Conservation (phyloP, 345 rosid genomes). For the Conringia planisiliqua region DNA sequence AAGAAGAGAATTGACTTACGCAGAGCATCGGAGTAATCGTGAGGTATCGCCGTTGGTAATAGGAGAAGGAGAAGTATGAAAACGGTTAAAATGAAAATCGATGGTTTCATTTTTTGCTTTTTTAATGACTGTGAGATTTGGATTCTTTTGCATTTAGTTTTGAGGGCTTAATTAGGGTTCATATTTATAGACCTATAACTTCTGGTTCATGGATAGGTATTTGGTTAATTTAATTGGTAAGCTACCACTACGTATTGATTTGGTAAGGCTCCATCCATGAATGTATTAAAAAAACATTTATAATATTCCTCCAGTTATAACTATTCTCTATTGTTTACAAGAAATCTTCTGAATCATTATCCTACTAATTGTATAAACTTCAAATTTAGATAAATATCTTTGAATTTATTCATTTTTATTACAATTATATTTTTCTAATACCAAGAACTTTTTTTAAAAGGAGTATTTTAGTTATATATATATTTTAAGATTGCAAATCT, state of each 20-base stretch:
- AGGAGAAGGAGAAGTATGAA: not conserved
- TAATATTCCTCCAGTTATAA: not conserved
- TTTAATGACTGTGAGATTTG: not conserved
- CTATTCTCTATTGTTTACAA: not conserved
- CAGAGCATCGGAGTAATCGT: constrained; percentile 70
- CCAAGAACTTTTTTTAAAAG: not conserved
- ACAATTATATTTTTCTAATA: not conserved
- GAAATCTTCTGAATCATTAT: not conserved
- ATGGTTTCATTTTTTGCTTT: not conserved
- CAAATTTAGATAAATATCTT: not conserved
- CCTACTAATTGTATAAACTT: not conserved
- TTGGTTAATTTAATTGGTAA: constrained; percentile 8
- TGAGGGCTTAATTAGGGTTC: not conserved
- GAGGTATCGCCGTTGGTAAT: constrained; percentile 32
- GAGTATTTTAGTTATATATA: not conserved
- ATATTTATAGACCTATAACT: constrained; percentile 8
- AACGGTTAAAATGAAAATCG: not conserved
- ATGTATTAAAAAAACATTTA: not conserved
- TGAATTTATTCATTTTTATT: not conserved
- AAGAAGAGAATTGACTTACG: constrained; percentile 88
- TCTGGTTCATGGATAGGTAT: constrained; percentile 1
- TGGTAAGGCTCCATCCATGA: constrained; percentile 3
- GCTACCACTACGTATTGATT: not conserved
- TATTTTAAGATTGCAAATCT: no score
- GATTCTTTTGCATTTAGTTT: not conserved